These are phyloP conservation scores for Chaetoceros muelleri DNA, from an alignment of 108 stramenopile genomes.

Conservation along the genomic window DNA sequence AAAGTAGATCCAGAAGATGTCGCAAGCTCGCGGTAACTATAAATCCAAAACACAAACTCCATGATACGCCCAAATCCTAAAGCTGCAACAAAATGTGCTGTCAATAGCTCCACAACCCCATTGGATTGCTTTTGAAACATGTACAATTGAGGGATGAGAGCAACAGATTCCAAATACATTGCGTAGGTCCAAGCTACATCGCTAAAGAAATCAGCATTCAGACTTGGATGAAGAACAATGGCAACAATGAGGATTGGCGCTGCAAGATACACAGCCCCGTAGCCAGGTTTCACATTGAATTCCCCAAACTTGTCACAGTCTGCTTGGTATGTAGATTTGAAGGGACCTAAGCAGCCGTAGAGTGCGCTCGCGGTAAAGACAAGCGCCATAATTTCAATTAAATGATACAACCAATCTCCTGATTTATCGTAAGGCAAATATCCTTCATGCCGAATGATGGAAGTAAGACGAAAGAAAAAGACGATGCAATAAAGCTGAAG, in stretches of 20 bases:
- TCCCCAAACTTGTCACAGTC: constrained; percentile 89
- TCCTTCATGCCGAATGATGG: constrained; percentile 94
- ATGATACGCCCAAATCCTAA: constrained; percentile 90
- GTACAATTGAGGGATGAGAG: constrained; percentile 94
- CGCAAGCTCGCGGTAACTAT: constrained; percentile 95
- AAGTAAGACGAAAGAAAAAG: constrained; percentile 89
- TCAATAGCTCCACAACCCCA: constrained; percentile 72
- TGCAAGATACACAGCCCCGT: constrained; percentile 76
- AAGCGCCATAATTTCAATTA: constrained; percentile 83
- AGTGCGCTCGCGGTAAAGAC: constrained; percentile 59
- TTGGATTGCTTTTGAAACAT: constrained; percentile 94
- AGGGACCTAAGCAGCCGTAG: constrained; percentile 68
- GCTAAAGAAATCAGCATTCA: constrained; percentile 92
- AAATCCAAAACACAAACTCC: constrained; percentile 96
- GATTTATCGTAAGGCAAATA: constrained; percentile 98
- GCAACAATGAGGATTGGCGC: constrained; percentile 86
- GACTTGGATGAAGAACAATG: constrained; percentile 78
- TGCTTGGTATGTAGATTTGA: constrained; percentile 81
- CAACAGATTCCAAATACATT: constrained; percentile 95
- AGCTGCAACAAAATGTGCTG: constrained; percentile 90
- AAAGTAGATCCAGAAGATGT: constrained; percentile 72
- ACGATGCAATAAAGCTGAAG: constrained; percentile 87
- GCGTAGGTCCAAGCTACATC: constrained; percentile 97
- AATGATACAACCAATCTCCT: constrained; percentile 97
- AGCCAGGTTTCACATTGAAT: constrained; percentile 72